phyloP scores from a whole-genome alignment of 768 basidiomycete genomes.

The Trichaptum fuscoviolaceum region DNA sequence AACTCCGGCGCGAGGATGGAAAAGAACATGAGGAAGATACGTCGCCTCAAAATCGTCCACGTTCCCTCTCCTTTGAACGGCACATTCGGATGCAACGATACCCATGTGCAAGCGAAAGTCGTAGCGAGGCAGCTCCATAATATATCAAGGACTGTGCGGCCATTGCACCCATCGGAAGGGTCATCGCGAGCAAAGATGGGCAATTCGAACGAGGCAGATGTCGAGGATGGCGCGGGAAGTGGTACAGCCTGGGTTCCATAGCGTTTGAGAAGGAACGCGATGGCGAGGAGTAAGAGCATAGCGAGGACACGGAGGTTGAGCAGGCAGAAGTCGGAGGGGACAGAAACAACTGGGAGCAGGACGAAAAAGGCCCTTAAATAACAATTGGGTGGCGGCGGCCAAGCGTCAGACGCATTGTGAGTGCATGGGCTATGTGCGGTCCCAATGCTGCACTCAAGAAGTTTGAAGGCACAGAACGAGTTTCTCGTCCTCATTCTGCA shows the following conservation, averaged over 20 bases:
- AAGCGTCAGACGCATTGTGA: no score
- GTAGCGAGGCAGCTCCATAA: slow-evolving; percentile 23
- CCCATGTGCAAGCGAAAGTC: slow-evolving; percentile 26
- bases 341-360: no score
- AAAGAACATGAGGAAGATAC: slow-evolving; percentile 18
- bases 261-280: not conserved
- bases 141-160: slow-evolving; percentile 14
- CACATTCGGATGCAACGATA: slow-evolving; percentile 26
- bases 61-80: slow-evolving; percentile 15
- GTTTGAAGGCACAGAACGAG: no score
- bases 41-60: slow-evolving; percentile 6
- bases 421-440: no score
- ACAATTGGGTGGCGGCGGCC: no score
- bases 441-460: no score
- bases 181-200: no score
- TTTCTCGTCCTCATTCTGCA: no score
- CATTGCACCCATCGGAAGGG: no score
- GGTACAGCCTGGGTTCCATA: not conserved
- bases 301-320: not conserved
- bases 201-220: no score
- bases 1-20: slow-evolving; percentile 25
- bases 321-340: no score
- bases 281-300: not conserved
- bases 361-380: no score
- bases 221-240: not conserved